Conservation (phyloP, 768 basidiomycete species). For the Candolleomyces aberdarensis region DNA sequence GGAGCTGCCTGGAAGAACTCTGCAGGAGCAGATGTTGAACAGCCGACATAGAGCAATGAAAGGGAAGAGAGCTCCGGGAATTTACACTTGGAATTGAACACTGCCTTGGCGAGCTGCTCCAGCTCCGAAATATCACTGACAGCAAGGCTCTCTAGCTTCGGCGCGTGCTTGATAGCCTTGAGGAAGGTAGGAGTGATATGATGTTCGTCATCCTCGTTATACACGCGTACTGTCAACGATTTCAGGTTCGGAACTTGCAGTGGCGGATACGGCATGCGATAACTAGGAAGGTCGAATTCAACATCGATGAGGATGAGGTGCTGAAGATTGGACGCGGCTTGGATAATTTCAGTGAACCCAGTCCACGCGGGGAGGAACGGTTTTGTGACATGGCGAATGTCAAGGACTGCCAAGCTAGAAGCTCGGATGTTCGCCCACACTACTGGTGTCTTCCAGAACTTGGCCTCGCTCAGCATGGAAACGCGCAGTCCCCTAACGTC, state of each 20-base stretch:
- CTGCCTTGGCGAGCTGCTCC: background rate
- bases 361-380: background rate
- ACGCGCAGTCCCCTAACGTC: background rate
- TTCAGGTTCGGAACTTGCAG: background rate
- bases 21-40: background rate
- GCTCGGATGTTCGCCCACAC: background rate
- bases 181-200: background rate
- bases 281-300: background rate
- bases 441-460: background rate
- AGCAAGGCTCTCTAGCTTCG: background rate
- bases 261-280: background rate
- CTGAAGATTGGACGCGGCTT: background rate
- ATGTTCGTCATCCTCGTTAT: background rate
- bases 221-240: background rate
- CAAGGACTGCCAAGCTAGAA: background rate
- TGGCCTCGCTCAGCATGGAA: background rate
- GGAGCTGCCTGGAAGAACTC: background rate
- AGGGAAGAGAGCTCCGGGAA: background rate
- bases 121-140: background rate
- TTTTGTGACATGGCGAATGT: background rate
- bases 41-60: background rate
- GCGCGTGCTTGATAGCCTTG: background rate
- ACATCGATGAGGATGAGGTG: background rate
- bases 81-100: background rate
- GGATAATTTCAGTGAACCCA: background rate